Evolutionary conservation across 495 filamentous ascomycete species (phyloP), one percentile per base, ranked within the genome.

Genomic region (Chaetomidium leptoderma): DNA sequence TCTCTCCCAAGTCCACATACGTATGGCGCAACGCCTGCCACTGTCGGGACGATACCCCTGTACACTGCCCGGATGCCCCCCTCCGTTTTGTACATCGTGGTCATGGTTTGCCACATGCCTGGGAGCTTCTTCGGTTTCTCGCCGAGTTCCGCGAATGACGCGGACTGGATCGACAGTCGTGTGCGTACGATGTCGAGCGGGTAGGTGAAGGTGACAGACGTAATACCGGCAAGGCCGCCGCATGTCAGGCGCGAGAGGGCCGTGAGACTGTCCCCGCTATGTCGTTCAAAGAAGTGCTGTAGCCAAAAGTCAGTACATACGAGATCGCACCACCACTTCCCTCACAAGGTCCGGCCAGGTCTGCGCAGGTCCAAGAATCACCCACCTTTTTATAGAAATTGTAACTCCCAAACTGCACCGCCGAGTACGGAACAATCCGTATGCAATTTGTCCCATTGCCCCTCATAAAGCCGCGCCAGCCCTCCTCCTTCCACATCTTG

Each of bases 381-480:
- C 85, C 70, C 75, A 96, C 92, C 77, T 84, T 83, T 76, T 95
- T 97, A 72, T 97, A 98, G 61, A 97, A 86, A 67, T 92, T 97
- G 71, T 97, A 98, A 66, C 90, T 92, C 39, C 92, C 90, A 74
- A 98, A 98, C 70, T 98, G 93, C 23, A 98, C 93, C 1, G 93
- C 93, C 39, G 91, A 96, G 72, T 98, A 98, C 13, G 93, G 93
- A 39, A 98, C 89, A 53, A 98, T 98, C 48, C 93, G 88, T 65
- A 97, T 91, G 74, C 93, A 98, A 72, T 98, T 98, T 43, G 91
- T 95, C 53, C 93, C 93, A 69, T 98, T 98, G 29, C 93, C 93
- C 60, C 91, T 82, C 91, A 98, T 91, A 64, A 96, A 92, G 3
- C 93, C 93, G 69, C 83, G 84, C 89, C 90, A 96, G 21, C 93